Conservation (phyloP, 2,329 filamentous ascomycete genomes). For the Fusarium agapanthi region DNA sequence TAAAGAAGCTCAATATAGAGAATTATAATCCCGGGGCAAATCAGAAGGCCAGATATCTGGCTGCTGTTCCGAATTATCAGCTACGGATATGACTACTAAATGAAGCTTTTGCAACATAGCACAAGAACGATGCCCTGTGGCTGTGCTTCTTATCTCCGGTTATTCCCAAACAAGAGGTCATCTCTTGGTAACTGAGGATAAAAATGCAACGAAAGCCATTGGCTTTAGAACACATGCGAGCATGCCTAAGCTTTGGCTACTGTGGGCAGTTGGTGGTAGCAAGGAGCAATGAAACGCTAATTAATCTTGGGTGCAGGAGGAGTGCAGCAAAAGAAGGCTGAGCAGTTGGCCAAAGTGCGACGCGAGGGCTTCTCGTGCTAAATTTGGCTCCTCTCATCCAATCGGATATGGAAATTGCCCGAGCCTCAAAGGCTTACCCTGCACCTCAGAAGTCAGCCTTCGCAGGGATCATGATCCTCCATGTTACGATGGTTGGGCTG, state of each 20-base stretch:
- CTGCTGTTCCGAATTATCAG: no score
- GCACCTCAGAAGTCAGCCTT: neutral
- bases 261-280: no score
- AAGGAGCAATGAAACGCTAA: neutral
- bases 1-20: no score
- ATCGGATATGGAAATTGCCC: neutral
- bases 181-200: rapidly evolving
- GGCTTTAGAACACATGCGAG: no score
- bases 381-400: neutral
- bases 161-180: neutral
- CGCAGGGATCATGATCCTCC: neutral
- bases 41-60: no score
- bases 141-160: neutral
- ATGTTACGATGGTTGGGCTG: neutral
- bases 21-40: no score
- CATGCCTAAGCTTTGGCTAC: neutral
- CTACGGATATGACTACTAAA: no score
- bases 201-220: neutral
- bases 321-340: neutral
- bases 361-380: neutral
- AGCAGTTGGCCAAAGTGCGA: neutral
- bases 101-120: no score
- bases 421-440: neutral
- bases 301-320: neutral
- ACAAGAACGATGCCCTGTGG: no score